Base-by-base conservation (phyloP, 1,284 basidiomycete species). In the Cryptococcus floricola region DNA sequence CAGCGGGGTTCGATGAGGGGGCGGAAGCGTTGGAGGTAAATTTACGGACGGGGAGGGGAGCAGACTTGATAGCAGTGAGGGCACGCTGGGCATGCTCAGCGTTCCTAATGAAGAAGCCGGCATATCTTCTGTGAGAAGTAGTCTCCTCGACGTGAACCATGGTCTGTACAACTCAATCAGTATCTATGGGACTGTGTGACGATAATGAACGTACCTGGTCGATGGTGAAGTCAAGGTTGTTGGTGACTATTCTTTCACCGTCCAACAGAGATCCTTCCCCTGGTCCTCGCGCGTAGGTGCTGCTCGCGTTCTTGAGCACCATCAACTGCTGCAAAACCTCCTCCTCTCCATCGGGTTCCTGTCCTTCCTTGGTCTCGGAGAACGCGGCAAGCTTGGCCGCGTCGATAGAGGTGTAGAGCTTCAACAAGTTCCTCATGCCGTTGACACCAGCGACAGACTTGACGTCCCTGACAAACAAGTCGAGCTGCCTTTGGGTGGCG, bases 91-190 rank as follows among this genome's bases (percentile, higher is more conserved):
- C 86, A 66, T 91, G 85, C 76, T 94, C 91, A 5, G 91, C 89
- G 77, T 93, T 93, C 63, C 92, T 87, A 77, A 97, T 92, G 80
- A 97, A 97, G 90, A 91, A 96, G 42, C 93, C 91, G 2, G 92
- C 94, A 71, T 91, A 97, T 54, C 91, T 85, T 50, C 94, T 80
- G 23, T 93, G 92, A 13, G 95, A 86, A 0, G 92, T 93, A 16
- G 89, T 91, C 75, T 98, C 93, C 16, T 91, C 88, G 67, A 98
- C 92, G 69, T 95, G 91, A 8, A 97, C 88, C 89, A 94, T 93
- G 71, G 92, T 88, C 89, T 92, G 62, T 3, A 19, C 47, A 6
- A 51, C 55, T 39, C 58, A 23, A 52, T 49, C 58, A 57, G 34
- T 52, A 52, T 57, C 56, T 39, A 3, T 2, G 6, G 39, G 0